These are phyloP conservation scores for Termitomyces heimii DNA, from an alignment of 768 basidiomycete genomes.

Conservation along the genomic window DNA sequence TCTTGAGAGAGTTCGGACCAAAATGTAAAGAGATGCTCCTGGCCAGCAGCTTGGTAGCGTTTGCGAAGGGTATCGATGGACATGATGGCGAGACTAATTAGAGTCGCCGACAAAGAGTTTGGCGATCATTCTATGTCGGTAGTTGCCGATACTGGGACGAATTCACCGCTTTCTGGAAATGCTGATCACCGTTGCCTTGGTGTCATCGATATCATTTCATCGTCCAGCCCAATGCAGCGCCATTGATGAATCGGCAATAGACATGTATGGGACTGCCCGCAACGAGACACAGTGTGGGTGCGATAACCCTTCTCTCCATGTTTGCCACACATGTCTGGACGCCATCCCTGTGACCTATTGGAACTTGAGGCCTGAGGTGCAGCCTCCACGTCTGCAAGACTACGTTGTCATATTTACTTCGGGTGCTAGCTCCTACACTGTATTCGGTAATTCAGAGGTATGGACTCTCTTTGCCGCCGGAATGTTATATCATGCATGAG, in stretches of 20 bases:
- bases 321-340: neutral
- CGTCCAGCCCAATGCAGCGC: neutral
- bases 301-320: neutral
- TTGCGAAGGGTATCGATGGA: slow-evolving; percentile 49
- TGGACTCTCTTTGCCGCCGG: slow-evolving; percentile 4
- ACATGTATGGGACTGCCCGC: neutral
- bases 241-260: neutral
- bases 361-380: neutral
- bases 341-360: neutral
- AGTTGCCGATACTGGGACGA: slow-evolving; percentile 10
- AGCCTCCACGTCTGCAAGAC: neutral
- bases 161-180: neutral
- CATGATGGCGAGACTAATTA: slow-evolving; percentile 35
- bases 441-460: neutral
- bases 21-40: slow-evolving; percentile 87
- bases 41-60: slow-evolving; percentile 74
- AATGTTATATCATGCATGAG: slow-evolving; percentile 1
- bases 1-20: slow-evolving; percentile 64
- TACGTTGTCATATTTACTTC: neutral
- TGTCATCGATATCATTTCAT: neutral
- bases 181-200: neutral
- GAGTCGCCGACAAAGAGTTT: neutral
- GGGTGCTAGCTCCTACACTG: too few relatives aligned
- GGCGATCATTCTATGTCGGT: slow-evolving; percentile 8
- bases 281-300: neutral